Evolutionary conservation across 1,284 basidiomycete genomes (phyloP), one percentile per base, ranked within the genome.

Genomic region (Microbotryomycetes sp.): DNA sequence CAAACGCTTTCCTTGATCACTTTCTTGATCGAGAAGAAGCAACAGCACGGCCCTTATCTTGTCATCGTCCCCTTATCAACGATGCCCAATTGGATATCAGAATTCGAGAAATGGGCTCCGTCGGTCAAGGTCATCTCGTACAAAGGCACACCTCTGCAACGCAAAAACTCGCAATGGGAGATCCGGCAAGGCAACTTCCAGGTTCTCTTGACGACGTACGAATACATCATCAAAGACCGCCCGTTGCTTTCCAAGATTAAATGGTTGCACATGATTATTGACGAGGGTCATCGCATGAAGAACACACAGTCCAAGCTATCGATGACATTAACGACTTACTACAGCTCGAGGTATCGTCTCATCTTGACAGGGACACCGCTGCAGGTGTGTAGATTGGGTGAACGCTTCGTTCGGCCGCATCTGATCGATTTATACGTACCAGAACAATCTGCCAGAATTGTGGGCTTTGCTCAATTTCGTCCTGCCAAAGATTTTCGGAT

Each of bases 281-380:
- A 98, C 75, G 96, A 98, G 81, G 96, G 96, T 74, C 96, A 98
- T 78, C 88, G 96, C 74, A 94, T 98, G 92, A 98, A 99, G 81
- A 98, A 98, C 76, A 93, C 94, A 1, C 90, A 97, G 77, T 89
- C 86, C 73, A 97, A 97, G 80, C 83, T 98, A 30, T 84, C 87
- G 2, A 86, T 92, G 75, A 98, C 94, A 0, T 83, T 99, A 36
- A 92, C 90, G 23, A 89, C 89, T 63, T 89, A 88, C 78, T 98
- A 98, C 76, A 86, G 88, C 72, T 92, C 91, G 32, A 86, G 89
- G 56, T 94, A 92, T 77, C 89, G 96, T 56, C 86, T 98, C 64
- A 93, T 99, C 74, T 83, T 99, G 56, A 98, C 94, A 12, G 96
- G 96, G 76, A 98, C 96, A 3, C 96, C 96, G 29, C 82, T 99